Conservation (phyloP, 371 early-diverging fungal genomes). For the Mycotypha africana region DNA sequence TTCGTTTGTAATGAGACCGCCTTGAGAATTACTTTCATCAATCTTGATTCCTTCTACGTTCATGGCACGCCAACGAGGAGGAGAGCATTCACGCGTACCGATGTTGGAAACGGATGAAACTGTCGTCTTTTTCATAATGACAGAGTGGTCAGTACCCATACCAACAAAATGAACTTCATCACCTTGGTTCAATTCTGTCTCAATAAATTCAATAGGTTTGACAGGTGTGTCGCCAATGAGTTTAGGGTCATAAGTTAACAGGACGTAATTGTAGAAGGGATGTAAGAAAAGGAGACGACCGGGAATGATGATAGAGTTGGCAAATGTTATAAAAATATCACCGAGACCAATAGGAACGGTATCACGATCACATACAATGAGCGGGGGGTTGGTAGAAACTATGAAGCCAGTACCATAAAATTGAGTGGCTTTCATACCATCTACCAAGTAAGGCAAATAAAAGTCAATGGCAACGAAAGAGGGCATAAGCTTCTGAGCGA, state of each 20-base stretch:
- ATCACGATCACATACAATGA: conserved; percentile 77
- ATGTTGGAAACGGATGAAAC: conserved; percentile 59
- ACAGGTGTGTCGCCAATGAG: conserved; percentile 74
- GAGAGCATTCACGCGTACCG: conserved; percentile 55
- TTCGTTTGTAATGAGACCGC: conserved; percentile 71
- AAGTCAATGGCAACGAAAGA: conserved; percentile 72
- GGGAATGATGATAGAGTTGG: conserved; percentile 69
- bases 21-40: conserved; percentile 50
- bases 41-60: conserved; percentile 77
- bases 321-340: conserved; percentile 77
- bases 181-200: conserved; percentile 54
- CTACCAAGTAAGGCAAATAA: conserved; percentile 67
- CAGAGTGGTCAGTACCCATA: conserved; percentile 40
- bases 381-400: conserved; percentile 65
- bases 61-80: conserved; percentile 71
- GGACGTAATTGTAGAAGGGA: conserved; percentile 80
- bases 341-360: conserved; percentile 75
- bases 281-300: conserved; percentile 69
- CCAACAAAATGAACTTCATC: conserved; percentile 65
- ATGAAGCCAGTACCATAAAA: conserved; percentile 75
- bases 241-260: conserved; percentile 70
- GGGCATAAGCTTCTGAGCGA: conserved; percentile 63
- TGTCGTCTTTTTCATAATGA: conserved; percentile 58
- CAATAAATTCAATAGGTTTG: conserved; percentile 48
- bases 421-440: conserved; percentile 60